phyloP scores from a whole-genome alignment of 495 filamentous ascomycete species.

The Schizothecium vesticola region DNA sequence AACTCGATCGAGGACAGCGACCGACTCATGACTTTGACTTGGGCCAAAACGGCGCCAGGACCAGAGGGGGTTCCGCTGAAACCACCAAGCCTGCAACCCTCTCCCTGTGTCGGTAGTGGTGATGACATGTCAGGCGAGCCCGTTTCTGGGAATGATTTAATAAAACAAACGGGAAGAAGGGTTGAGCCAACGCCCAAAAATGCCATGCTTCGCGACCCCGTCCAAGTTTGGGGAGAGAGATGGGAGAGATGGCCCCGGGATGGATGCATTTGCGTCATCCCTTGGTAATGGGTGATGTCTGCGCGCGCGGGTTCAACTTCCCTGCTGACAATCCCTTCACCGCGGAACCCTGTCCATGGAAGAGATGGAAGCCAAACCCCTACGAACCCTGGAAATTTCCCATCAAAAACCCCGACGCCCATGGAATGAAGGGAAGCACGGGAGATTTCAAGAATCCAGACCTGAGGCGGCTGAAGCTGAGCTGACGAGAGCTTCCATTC shows the following conservation, averaged over 20 bases:
- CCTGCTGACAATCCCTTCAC: background rate
- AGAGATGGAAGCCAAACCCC: background rate
- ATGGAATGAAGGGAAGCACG: background rate
- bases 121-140: background rate
- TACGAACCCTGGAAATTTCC: background rate
- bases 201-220: background rate
- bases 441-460: background rate
- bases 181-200: background rate
- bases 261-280: background rate
- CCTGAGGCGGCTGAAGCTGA: background rate
- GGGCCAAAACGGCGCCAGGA: background rate
- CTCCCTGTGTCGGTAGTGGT: background rate
- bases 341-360: background rate
- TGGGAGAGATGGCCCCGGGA: background rate
- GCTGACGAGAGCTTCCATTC: background rate
- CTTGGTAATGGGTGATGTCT: background rate
- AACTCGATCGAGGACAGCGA: background rate
- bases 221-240: background rate
- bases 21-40: background rate
- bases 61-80: background rate
- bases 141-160: background rate
- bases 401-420: background rate
- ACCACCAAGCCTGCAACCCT: conserved; percentile 1
- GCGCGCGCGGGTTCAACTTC: background rate
- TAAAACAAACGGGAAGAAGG: background rate